phyloP scores from a whole-genome alignment of 331 rosid species.

The Pyracantha coccinea region DNA sequence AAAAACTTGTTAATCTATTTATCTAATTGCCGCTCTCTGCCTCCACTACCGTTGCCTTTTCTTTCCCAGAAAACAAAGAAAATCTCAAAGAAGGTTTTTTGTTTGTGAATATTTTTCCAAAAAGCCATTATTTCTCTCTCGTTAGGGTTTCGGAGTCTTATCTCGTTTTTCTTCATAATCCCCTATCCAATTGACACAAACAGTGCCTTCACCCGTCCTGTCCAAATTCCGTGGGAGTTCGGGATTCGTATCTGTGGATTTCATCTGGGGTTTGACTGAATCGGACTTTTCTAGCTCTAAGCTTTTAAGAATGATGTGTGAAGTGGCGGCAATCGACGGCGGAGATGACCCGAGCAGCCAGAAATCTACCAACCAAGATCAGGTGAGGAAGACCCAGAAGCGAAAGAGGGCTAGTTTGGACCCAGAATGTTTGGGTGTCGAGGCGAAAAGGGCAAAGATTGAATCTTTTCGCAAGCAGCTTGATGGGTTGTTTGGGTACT shows the following conservation, averaged over 20 bases:
- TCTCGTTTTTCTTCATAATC: background rate
- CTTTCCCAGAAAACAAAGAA: background rate
- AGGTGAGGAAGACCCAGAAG: slow-evolving; percentile 36
- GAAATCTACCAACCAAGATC: slow-evolving; percentile 14
- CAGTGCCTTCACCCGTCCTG: background rate
- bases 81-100: background rate
- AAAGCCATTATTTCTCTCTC: background rate
- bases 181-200: background rate
- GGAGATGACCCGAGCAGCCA: slow-evolving; percentile 22
- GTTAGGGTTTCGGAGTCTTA: background rate
- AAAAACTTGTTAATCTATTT: background rate
- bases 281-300: background rate
- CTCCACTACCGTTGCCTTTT: background rate
- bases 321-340: slow-evolving; percentile 13
- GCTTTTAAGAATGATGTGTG: slow-evolving; percentile 26
- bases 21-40: background rate
- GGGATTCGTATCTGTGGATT: background rate
- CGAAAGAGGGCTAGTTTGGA: slow-evolving; percentile 38
- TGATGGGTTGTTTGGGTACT: slow-evolving; percentile 45
- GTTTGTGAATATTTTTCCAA: background rate
- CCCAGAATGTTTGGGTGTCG: slow-evolving; percentile 21
- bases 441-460: slow-evolving; percentile 38
- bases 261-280: background rate
- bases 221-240: background rate
- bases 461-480: slow-evolving; percentile 48